Evolutionary conservation across 2,329 filamentous ascomycete species (phyloP), one percentile per base, ranked within the genome.

Genomic region (Colletotrichum simmondsii): DNA sequence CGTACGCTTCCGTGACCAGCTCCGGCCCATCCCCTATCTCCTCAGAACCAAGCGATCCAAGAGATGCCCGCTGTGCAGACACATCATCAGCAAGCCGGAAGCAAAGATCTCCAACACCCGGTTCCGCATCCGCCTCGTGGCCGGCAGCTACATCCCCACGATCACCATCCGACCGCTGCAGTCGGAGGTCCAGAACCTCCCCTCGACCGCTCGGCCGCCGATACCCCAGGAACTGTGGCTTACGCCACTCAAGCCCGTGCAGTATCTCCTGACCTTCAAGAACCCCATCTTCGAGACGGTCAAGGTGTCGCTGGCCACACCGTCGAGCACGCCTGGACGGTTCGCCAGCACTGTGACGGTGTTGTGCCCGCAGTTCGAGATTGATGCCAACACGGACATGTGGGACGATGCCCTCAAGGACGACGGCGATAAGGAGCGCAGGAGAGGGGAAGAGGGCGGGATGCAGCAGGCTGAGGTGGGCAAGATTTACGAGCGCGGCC

Each of bases 51-150:
- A 98, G 80, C 93, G 96, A 49, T 95, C 95, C 24, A 98, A 98
- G 84, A 94, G 97, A 58, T 99, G 97, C 82, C 93, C 94, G 63
- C 90, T 92, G 12, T 99, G 97, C 83, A 93, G 97, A 14, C 96
- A 98, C 84, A 98, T 98, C 80, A 93, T 99, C 77, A 94, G 95
- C 74, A 97, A 97, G 81, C 97, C 96, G 16, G 97, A 99, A 83
- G 90, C 92, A 72, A 99, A 98, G 82, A 92, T 97, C 37, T 91
- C 92, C 59, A 96, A 93, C 65, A 97, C 94, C 7, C 93, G 95
- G 35, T 98, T 97, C 88, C 94, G 96, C 78, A 98, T 99, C 81
- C 93, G 94, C 67, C 89, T 98, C 0, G 92, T 98, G 5, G 97
- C 97, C 26, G 90, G 92, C 68, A 95, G 92, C 80, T 96, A 97